Evolutionary conservation across 371 early-diverging fungal genomes (phyloP).

Genomic region (Rhizopus delemar): DNA sequence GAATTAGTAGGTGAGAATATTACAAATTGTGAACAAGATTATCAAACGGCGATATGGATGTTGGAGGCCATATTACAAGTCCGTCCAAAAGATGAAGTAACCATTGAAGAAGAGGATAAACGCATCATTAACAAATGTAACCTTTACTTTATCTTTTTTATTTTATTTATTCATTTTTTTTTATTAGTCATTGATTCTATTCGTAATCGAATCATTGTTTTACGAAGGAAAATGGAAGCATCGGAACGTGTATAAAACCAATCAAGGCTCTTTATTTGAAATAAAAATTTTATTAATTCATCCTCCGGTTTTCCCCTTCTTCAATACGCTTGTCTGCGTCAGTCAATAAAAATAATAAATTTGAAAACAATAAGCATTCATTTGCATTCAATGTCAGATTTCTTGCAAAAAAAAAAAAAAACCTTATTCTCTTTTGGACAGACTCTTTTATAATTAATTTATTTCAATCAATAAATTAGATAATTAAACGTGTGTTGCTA

Average conservation of each 20-base stretch:
- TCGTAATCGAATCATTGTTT: slow-evolving; percentile 42
- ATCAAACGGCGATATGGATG: slow-evolving; percentile 80
- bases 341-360: no score
- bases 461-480: no score
- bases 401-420: no score
- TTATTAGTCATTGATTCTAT: slow-evolving; percentile 50
- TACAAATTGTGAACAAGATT: slow-evolving; percentile 70
- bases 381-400: no score
- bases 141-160: neutral
- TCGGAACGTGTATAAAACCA: slow-evolving; percentile 19
- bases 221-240: slow-evolving; percentile 38
- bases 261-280: neutral
- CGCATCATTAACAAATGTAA: slow-evolving; percentile 63
- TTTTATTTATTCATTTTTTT: neutral
- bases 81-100: slow-evolving; percentile 43
- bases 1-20: slow-evolving; percentile 55
- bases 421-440: no score
- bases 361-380: no score
- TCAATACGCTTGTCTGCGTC: slow-evolving; percentile 8
- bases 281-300: neutral
- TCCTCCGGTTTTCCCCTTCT: slow-evolving; percentile 1
- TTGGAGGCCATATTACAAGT: slow-evolving; percentile 71
- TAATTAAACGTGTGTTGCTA: neutral
- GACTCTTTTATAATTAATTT: no score
- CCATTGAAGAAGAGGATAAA: slow-evolving; percentile 60